phyloP scores from a whole-genome alignment of 257 asterid genomes.

The Ilex asprella region DNA sequence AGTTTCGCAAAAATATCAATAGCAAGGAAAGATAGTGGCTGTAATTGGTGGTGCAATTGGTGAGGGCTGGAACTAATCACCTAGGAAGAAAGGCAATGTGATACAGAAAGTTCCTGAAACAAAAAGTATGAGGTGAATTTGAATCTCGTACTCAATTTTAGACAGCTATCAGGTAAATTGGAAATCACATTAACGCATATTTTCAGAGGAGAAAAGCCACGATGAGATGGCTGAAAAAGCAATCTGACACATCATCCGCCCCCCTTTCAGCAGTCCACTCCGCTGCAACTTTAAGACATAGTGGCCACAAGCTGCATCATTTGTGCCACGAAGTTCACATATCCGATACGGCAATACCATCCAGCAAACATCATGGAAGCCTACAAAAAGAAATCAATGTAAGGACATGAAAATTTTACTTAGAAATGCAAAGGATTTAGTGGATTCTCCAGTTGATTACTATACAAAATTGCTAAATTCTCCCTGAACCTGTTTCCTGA shows the following conservation, averaged over 20 bases:
- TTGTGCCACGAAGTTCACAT: constrained; percentile 78
- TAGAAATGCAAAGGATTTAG: too few relatives aligned
- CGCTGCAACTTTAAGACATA: constrained; percentile 61
- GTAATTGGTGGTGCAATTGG: constrained; percentile 51
- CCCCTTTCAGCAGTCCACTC: constrained; percentile 74
- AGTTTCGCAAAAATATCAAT: constrained; percentile 81
- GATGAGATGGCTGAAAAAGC: constrained; percentile 71
- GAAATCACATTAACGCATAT: neutral
- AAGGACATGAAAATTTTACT: too few relatives aligned
- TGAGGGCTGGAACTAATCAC: constrained; percentile 51
- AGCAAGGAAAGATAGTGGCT: constrained; percentile 82
- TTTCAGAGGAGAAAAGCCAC: constrained; percentile 23
- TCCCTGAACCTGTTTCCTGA: too few relatives aligned
- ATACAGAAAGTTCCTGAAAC: constrained; percentile 81
- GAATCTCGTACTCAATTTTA: neutral
- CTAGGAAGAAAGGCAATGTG: constrained; percentile 81
- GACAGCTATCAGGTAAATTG: neutral
- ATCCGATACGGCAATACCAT: constrained; percentile 49
- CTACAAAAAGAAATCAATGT: constrained; percentile 22
- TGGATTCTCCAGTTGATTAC: too few relatives aligned
- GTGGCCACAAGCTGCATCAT: constrained; percentile 64
- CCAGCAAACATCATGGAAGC: constrained; percentile 69
- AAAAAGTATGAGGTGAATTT: neutral
- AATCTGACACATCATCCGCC: constrained; percentile 74
- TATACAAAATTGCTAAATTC: too few relatives aligned